Evolutionary conservation across 2,329 filamentous ascomycete species (phyloP).

Genomic region (Penicillium capsulatum): DNA sequence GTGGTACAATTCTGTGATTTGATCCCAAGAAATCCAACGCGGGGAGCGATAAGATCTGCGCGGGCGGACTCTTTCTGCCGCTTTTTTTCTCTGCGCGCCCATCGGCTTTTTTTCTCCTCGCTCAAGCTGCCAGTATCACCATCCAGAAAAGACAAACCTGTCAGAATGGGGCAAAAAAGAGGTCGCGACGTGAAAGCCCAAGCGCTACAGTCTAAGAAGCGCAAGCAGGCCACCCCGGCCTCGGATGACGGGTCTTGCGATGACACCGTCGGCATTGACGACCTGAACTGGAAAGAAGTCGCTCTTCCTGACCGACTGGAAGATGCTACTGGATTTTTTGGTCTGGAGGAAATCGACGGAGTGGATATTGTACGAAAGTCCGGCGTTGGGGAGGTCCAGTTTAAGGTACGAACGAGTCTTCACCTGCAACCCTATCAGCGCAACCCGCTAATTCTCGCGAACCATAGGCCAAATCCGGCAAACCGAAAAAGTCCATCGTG

Average conservation of each 20-base stretch:
- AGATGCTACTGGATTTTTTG: constrained; percentile 91
- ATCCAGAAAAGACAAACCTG: constrained; percentile 1
- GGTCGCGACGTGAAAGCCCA: constrained; percentile 30
- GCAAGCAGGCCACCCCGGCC: constrained; percentile 21
- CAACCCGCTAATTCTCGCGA: not conserved
- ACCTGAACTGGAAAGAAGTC: constrained; percentile 62
- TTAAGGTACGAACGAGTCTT: constrained; percentile 35
- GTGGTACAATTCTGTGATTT: constrained; percentile 42
- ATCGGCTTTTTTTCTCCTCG: constrained; percentile 8
- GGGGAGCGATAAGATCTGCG: constrained; percentile 36
- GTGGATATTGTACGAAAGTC: constrained; percentile 73
- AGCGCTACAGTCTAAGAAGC: constrained; percentile 33
- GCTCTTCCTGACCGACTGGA: constrained; percentile 69
- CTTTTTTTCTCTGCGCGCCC: constrained; percentile 25
- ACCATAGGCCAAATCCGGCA: constrained; percentile 32
- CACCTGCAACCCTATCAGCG: not conserved
- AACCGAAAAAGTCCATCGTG: constrained; percentile 31
- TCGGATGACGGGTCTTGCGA: constrained; percentile 22
- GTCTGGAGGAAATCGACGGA: constrained; percentile 84
- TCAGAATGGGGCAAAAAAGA: constrained; percentile 37
- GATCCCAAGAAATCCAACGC: constrained; percentile 23
- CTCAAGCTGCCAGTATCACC: not conserved
- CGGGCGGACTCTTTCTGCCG: constrained; percentile 33
- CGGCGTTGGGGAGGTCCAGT: constrained; percentile 48
- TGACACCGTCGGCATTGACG: constrained; percentile 42